Evolutionary conservation across 2,329 filamentous ascomycete species (phyloP), one percentile per base, ranked within the genome.

Genomic region (Hymenoscyphus fructigenus): DNA sequence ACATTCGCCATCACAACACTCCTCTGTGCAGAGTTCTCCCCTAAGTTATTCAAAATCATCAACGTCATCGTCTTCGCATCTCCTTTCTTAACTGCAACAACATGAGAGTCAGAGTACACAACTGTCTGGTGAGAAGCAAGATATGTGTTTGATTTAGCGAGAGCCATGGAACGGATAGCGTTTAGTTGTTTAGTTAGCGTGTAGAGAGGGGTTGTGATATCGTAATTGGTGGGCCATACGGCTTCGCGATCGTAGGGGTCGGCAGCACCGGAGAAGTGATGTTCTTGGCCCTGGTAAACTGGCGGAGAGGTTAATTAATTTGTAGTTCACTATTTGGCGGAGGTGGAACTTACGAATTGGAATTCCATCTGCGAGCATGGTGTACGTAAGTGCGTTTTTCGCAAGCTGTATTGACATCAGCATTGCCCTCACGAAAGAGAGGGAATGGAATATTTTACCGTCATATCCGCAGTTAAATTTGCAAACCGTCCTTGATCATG

Each of bases 211-310:
- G 75, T 66, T 0, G 68, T 70, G 0, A 75, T 81, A 29, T 72
- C 66, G 64, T 79, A 82, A 0, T 2, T 76, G 75, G 60, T 60
- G 0, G 77, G 66, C 81, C 80, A 82, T 38, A 77, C 71, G 1
- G 79, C 79, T 70, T 82, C 80, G 4, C 80, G 79, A 67, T 81
- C 79, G 36, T 71, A 53, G 1, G 79, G 79, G 29, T 77, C 78
- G 15, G 41, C 67, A 4, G 62, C 67, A 17, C 79, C 79, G 9
- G 75, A 70, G 70, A 79, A 80, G 70, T 81, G 79, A 63, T 84
- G 82, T 72, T 84, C 83, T 72, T 84, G 81, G n/a, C 83, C 83
- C 66, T 82, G 76, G 68, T 84, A 85, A 53, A 84, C 65, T 60
- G n/a, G 2, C 9, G n/a, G 6, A n/a, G 20, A 23, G 3, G 28